Base-by-base conservation (phyloP, 768 basidiomycete genomes). In the Phanerodontia chrysosporium region DNA sequence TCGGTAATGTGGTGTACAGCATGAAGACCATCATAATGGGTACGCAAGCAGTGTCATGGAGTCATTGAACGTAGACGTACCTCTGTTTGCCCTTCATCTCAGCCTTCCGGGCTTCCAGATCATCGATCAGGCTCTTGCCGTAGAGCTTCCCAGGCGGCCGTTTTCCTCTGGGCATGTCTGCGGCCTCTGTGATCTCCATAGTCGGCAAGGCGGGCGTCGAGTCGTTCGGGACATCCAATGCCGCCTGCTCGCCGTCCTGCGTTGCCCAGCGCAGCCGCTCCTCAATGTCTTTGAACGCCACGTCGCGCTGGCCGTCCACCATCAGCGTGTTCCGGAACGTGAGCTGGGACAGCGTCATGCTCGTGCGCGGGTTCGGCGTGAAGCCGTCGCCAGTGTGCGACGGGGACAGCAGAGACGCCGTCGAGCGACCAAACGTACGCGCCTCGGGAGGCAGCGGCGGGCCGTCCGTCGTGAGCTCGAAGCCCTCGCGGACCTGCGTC, bases 121-220 rank as follows among this genome's bases (percentile, higher is more conserved):
- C 87, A 69, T 97, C 95, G 66, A 97, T 95, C 55, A 97, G 78
- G 72, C 90, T 95, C 67, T 85, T 86, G 24, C 94, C 94, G 67
- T 84, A 95, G 27, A 95, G 72, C 74, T 85, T 93, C 24, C 92
- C 92, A n/a, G 89, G 77, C 14, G 85, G 83, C n/a, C 87, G 79
- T 55, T 72, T 55, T 59, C 58, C 64, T 64, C 70, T 48, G 53
- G 60, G 58, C 24, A 42, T 45, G 24, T 51, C 57, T 7, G 59
- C 61, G 2, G 64, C 62, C 28, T 69, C 64, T 16, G 66, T 66
- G 3, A 71, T 61, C 25, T 76, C 58, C 24, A 73, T 57, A 16
- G 66, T 66, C 30, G 73, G 67, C 5, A 66, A 69, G 10, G 62
- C 62, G 0, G 75, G 69, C 7, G 57, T 65, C 8, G 66, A 64